These are phyloP conservation scores for Penicillium paxilli DNA, from an alignment of 495 filamentous ascomycete species.

Conservation along the genomic window DNA sequence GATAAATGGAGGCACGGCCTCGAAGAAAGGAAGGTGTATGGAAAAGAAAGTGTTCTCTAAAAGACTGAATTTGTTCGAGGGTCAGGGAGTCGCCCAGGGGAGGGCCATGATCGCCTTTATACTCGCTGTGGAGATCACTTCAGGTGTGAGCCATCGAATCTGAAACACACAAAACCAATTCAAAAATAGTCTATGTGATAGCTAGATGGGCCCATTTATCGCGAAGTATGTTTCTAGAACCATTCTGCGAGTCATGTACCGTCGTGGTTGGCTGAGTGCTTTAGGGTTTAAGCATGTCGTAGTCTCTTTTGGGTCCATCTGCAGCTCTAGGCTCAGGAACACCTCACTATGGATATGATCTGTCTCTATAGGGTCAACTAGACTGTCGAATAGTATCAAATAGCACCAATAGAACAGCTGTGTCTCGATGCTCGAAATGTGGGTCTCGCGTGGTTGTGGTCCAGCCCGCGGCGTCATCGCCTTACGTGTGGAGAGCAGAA, in stretches of 20 bases:
- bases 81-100: not conserved
- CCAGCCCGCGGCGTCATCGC: conserved; percentile 8
- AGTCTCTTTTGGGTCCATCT: not conserved
- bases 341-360: not conserved
- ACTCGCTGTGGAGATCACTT: not conserved
- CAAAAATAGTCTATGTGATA: not conserved
- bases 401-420: not conserved
- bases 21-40: conserved; percentile 1
- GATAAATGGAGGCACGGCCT: conserved; percentile 19
- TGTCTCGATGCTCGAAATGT: not conserved
- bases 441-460: conserved; percentile 1
- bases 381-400: not conserved
- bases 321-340: not conserved
- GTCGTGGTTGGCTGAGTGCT: not conserved
- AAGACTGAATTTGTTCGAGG: not conserved
- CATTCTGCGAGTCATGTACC: not conserved
- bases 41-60: not conserved
- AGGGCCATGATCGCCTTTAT: conserved; percentile 5
- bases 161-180: conserved; percentile 2
- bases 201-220: not conserved
- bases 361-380: not conserved
- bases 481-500: conserved; percentile 6
- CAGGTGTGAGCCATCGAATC: not conserved
- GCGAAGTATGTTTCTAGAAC: conserved; percentile 2
- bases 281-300: not conserved